Evolutionary conservation across 805 yeast genomes (phyloP).

Genomic region (Yamadazyma philogaea): DNA sequence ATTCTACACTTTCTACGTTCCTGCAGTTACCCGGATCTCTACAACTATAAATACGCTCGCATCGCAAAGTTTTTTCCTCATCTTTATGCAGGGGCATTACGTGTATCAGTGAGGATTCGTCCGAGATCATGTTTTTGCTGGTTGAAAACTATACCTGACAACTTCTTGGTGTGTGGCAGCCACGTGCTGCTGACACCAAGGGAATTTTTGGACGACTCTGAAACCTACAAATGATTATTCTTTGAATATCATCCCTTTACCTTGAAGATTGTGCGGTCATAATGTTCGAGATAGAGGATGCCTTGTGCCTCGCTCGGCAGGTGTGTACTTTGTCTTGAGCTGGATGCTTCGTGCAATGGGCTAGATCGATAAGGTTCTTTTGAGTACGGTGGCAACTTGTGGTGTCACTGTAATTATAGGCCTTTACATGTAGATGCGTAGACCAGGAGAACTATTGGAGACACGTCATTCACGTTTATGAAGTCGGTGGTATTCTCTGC

Average conservation of each 20-base stretch:
- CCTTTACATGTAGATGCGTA: constrained; percentile 34
- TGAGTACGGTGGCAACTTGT: constrained; percentile 47
- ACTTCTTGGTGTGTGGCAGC: constrained; percentile 46
- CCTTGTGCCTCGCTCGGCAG: constrained; percentile 52
- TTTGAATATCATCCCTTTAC: constrained; percentile 12
- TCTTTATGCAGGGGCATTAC: constrained; percentile 99
- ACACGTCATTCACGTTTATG: too few relatives aligned
- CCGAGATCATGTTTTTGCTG: constrained; percentile 99
- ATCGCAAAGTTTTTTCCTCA: constrained; percentile 30
- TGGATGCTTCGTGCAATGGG: constrained; percentile 42
- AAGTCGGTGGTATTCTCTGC: too few relatives aligned
- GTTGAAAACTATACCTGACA: constrained; percentile 99
- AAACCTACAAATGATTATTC: constrained; percentile 6
- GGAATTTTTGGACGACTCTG: constrained; percentile 65
- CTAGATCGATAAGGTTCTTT: constrained; percentile 39
- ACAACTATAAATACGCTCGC: constrained; percentile 2
- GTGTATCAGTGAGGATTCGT: constrained; percentile 99
- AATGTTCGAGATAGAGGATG: constrained; percentile 15
- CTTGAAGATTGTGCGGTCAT: constrained; percentile 11
- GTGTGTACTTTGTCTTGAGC: constrained; percentile 40
- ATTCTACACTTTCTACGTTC: too few relatives aligned
- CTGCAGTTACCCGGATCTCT: constrained; percentile 8
- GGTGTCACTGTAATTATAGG: constrained; percentile 47
- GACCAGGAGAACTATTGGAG: too few relatives aligned
- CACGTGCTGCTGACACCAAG: constrained; percentile 53